phyloP scores from a whole-genome alignment of 306 rosid genomes.

The Cercis canadensis region DNA sequence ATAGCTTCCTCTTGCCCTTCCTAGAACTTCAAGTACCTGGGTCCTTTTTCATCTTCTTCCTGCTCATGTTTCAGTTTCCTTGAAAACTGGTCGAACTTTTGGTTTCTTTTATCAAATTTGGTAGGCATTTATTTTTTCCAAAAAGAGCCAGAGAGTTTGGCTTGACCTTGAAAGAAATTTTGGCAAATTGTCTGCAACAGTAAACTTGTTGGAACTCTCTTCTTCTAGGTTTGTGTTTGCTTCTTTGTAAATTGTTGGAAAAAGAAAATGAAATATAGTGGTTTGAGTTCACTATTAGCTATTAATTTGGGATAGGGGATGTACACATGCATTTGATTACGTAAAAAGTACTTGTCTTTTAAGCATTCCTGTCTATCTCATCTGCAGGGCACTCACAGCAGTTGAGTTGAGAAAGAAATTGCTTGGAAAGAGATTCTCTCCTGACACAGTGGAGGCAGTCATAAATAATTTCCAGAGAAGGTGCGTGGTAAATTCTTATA shows the following conservation, averaged over 20 bases:
- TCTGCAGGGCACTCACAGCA: conserved; percentile 78
- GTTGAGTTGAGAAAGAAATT: conserved; percentile 78
- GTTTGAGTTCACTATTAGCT: conserved; percentile 22
- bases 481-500: conserved; percentile 44
- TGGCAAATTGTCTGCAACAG: not conserved
- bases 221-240: conserved; percentile 7
- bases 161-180: too few species aligned
- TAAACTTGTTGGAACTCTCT: not conserved
- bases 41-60: not conserved
- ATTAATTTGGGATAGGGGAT: conserved; percentile 6
- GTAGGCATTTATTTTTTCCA: too few species aligned
- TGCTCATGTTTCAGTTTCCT: not conserved
- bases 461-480: conserved; percentile 66
- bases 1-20: conserved; percentile 1
- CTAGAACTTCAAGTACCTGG: not conserved
- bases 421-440: conserved; percentile 61
- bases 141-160: not conserved
- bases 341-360: conserved; percentile 13
- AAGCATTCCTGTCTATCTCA: conserved; percentile 27
- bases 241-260: not conserved
- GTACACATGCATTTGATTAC: conserved; percentile 9
- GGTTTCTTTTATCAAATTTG: not conserved
- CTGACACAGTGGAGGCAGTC: conserved; percentile 61
- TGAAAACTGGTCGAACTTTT: not conserved
- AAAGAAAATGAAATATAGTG: not conserved